Evolutionary conservation across 495 filamentous ascomycete species (phyloP).

Genomic region (Jackrogersella multiformis): DNA sequence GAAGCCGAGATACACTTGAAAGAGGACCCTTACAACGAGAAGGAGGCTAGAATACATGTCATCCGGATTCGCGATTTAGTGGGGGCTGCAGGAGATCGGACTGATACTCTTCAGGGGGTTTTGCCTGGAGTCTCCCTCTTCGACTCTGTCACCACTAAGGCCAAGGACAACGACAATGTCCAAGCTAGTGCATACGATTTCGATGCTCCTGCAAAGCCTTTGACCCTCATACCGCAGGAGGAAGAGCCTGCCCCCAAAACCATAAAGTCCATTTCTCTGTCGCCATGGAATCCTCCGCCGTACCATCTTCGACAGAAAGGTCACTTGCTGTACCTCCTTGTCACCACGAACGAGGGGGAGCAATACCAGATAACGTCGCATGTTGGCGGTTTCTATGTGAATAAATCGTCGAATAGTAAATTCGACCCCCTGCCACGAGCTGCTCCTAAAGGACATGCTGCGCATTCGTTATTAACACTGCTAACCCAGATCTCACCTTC

Average conservation of each 20-base stretch:
- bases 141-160: constrained; percentile 69
- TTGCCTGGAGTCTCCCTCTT: constrained; percentile 87
- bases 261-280: constrained; percentile 85
- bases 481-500: constrained; percentile 81
- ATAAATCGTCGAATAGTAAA: constrained; percentile 87
- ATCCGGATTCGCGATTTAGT: constrained; percentile 90
- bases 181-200: constrained; percentile 77
- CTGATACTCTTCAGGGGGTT: constrained; percentile 88
- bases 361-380: constrained; percentile 92
- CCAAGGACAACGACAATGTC: constrained; percentile 61
- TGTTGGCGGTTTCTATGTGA: constrained; percentile 94
- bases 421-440: constrained; percentile 87
- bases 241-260: constrained; percentile 80
- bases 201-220: constrained; percentile 69
- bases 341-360: constrained; percentile 91
- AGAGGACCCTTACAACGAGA: constrained; percentile 98
- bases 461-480: constrained; percentile 88
- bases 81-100: constrained; percentile 86
- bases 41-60: constrained; percentile 95
- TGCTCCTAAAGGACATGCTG: constrained; percentile 71
- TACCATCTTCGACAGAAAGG: constrained; percentile 89
- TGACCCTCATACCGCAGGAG: constrained; percentile 73
- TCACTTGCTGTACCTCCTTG: constrained; percentile 89
- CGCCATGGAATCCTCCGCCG: constrained; percentile 95
- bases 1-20: constrained; percentile 82